phyloP scores from a whole-genome alignment of 345 rosid species.

The Moricandia moricandioides region DNA sequence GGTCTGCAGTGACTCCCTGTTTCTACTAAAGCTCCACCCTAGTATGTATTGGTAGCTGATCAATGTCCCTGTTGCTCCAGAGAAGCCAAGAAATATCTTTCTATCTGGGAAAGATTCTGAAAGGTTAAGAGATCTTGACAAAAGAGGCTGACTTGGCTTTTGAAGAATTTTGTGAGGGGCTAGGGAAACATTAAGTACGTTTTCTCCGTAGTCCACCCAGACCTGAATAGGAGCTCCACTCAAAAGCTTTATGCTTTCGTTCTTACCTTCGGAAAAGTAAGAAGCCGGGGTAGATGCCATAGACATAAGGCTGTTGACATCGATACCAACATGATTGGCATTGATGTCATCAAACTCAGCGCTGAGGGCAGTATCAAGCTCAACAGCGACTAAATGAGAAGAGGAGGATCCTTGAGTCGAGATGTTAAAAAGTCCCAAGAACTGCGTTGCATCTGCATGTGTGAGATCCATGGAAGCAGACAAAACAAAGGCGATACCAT shows the following conservation, averaged over 20 bases:
- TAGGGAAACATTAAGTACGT: slow-evolving; percentile 42
- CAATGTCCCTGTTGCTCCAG: slow-evolving; percentile 50
- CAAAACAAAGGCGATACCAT: slow-evolving; percentile 46
- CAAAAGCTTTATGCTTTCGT: slow-evolving; percentile 35
- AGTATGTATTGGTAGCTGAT: slow-evolving; percentile 48
- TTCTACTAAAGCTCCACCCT: slow-evolving; percentile 63
- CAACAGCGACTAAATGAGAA: slow-evolving; percentile 56
- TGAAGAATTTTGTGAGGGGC: slow-evolving; percentile 32
- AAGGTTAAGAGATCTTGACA: slow-evolving; percentile 49
- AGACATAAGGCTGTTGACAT: slow-evolving; percentile 48
- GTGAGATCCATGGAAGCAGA: slow-evolving; percentile 35
- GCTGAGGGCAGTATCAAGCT: slow-evolving; percentile 52
- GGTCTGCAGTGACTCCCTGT: slow-evolving; percentile 34
- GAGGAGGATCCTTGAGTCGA: slow-evolving; percentile 33
- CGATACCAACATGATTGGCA: slow-evolving; percentile 63
- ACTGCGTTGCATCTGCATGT: slow-evolving; percentile 20
- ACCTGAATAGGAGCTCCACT: slow-evolving; percentile 49
- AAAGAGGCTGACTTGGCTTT: slow-evolving; percentile 51
- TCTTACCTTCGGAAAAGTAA: slow-evolving; percentile 36
- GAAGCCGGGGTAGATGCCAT: slow-evolving; percentile 33
- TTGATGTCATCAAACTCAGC: slow-evolving; percentile 46
- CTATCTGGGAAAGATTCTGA: slow-evolving; percentile 39
- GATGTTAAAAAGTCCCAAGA: slow-evolving; percentile 52
- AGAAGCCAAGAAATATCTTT: slow-evolving; percentile 58
- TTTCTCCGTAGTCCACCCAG: slow-evolving; percentile 58